Percentiles rank a stretch among this genome's conserved stretches.
Evolutionary conservation across 805 yeast genomes (phyloP).

Genomic region (Candida methanosorbosa): DNA sequence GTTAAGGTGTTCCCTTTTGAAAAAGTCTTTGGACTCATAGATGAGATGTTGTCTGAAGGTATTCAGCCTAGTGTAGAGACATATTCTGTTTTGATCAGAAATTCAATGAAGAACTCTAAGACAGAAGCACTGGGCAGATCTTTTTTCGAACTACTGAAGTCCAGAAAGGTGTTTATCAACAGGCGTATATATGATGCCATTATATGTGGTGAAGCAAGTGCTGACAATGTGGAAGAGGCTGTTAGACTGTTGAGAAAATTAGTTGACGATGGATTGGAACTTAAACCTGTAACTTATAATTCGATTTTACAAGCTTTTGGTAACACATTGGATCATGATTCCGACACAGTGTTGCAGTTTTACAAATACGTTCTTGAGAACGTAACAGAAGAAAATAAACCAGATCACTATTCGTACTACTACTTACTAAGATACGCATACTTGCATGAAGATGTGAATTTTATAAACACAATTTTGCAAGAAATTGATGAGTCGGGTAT

Average conservation of each 20-base stretch:
- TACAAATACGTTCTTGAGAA: conserved; percentile 25
- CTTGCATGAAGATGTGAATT: conserved; percentile 21
- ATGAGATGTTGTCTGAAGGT: conserved; percentile 29
- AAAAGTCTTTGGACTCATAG: conserved; percentile 16
- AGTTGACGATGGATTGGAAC: conserved; percentile 22
- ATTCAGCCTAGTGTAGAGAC: conserved; percentile 35
- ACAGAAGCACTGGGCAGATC: conserved; percentile 43
- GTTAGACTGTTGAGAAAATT: conserved; percentile 29
- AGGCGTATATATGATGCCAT: conserved; percentile 35
- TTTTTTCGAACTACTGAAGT: conserved; percentile 34
- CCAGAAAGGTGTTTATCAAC: conserved; percentile 22
- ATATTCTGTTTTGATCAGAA: conserved; percentile 43
- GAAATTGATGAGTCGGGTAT: conserved; percentile 26
- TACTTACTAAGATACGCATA: conserved; percentile 33
- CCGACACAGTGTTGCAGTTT: conserved; percentile 30
- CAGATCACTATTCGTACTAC: conserved; percentile 44
- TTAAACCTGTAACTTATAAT: conserved; percentile 32
- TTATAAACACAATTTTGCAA: conserved; percentile 27
- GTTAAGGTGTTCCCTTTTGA: conserved; percentile 29
- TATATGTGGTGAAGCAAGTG: conserved; percentile 36
- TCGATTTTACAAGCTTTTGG: conserved; percentile 42
- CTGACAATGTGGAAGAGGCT: conserved; percentile 34
- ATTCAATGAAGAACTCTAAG: conserved; percentile 38
- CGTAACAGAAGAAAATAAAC: conserved; percentile 17
- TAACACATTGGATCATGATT: conserved; percentile 23